Base-by-base conservation (phyloP, 2,329 filamentous ascomycete genomes). In the Ustulina deusta region DNA sequence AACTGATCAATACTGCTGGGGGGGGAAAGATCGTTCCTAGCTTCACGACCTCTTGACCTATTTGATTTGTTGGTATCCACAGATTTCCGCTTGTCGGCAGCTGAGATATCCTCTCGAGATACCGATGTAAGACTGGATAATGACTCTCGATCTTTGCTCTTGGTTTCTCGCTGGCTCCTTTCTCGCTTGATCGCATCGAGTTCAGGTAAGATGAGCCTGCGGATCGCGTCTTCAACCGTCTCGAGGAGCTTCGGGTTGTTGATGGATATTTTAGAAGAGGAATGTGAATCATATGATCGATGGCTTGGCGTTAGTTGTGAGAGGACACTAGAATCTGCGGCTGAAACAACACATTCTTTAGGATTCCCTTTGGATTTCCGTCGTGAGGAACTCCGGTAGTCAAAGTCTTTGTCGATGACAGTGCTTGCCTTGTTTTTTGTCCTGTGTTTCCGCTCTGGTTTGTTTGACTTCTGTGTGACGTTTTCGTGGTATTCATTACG, bases 161-260 rank as follows among this genome's bases (percentile, higher is more conserved):
- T 88, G 74, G 89, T 91, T 71, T 91, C 87, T 70, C 91, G 89
- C 71, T 91, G 91, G 78, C 93, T 94, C 78, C 95, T 92, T 76
- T 97, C 94, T 74, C 94, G 90, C 79, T 97, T 97, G 62, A 99
- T 84, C 10, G 94, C 93, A 74, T 93, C 95, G 51, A 99, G 85
- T 79, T 99, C 95, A 0, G 96, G 96, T 2, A 99, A 82, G 61
- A 97, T 97, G 57, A 97, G 85, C 56, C 94, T 88, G 70, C 93
- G 90, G 75, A 97, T 97, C 15, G 94, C 94, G 80, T 97, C 94
- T 81, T 97, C 94, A 2, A 97, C 94, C 0, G 94, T 96, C 75
- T 96, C 93, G 1, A 97, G 86, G 1, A 97, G 83, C 77, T 93
- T 96, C 0, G 94, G 94, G 75, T 97, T 97, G 81, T 97, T 97